phyloP scores from a whole-genome alignment of 768 basidiomycete species.

The Tylopilus cervinicoccineus region DNA sequence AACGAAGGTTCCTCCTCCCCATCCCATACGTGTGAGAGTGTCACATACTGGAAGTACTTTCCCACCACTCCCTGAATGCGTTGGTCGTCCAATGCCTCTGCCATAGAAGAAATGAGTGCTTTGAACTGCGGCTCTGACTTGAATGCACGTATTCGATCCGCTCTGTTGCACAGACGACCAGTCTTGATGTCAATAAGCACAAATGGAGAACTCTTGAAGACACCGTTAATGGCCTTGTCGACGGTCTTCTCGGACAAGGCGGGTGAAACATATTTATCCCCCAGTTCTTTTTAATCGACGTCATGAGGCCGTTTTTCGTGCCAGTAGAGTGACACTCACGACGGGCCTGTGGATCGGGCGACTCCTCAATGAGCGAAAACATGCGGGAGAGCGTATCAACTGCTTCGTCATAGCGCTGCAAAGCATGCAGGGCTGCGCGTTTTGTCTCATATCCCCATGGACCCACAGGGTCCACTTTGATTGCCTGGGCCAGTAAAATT shows the following conservation, averaged over 20 bases:
- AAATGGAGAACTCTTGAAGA: neutral
- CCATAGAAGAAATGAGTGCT: slow-evolving; percentile 1
- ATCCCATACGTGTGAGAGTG: slow-evolving; percentile 5
- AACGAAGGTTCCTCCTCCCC: neutral
- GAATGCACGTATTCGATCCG: neutral
- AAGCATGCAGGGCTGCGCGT: neutral
- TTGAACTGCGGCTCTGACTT: neutral
- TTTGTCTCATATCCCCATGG: neutral
- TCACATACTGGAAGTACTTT: slow-evolving; percentile 7
- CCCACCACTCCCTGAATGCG: neutral
- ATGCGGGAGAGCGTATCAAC: neutral
- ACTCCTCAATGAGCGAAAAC: neutral
- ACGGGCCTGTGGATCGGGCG: neutral
- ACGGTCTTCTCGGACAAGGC: neutral
- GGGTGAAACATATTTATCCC: neutral
- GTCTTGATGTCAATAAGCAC: neutral
- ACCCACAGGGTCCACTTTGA: neutral
- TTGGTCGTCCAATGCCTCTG: neutral
- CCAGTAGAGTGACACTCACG: neutral
- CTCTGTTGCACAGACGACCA: neutral
- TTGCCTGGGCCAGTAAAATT: neutral
- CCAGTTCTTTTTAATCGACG: neutral
- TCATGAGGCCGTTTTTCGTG: neutral
- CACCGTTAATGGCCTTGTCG: neutral
- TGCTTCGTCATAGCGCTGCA: slow-evolving; percentile 1